A percentile compares a stretch with the other conserved stretches of the same genome.
phyloP scores from a whole-genome alignment of 345 rosid genomes.

The Hypericum androsaemum region DNA sequence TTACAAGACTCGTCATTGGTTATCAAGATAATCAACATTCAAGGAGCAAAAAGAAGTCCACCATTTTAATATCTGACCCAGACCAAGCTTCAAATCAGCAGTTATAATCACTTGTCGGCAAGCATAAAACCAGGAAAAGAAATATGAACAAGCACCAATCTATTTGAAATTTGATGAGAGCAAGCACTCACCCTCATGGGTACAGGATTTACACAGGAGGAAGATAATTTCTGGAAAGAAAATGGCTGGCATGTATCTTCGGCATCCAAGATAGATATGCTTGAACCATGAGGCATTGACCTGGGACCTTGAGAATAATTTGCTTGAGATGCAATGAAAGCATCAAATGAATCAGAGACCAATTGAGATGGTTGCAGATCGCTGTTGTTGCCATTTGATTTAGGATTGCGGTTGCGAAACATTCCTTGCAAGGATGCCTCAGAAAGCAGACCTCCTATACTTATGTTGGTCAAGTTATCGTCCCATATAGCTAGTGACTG shows the following conservation, averaged over 20 bases:
- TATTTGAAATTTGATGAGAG: too few relatives aligned
- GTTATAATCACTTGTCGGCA: too few relatives aligned
- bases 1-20: too few relatives aligned
- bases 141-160: too few relatives aligned
- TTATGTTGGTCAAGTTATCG: slow-evolving; percentile 52
- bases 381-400: slow-evolving; percentile 26
- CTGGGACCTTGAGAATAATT: slow-evolving; percentile 30
- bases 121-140: too few relatives aligned
- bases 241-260: slow-evolving; percentile 92
- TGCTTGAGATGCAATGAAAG: slow-evolving; percentile 42
- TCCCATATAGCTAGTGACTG: slow-evolving; percentile 47
- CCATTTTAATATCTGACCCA: too few relatives aligned
- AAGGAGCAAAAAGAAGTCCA: too few relatives aligned
- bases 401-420: slow-evolving; percentile 17
- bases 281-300: slow-evolving; percentile 23
- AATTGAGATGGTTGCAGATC: slow-evolving; percentile 39
- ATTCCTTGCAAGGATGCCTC: slow-evolving; percentile 66
- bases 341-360: slow-evolving; percentile 65
- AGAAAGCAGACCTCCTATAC: slow-evolving; percentile 75
- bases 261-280: slow-evolving; percentile 74
- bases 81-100: too few relatives aligned
- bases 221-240: slow-evolving; percentile 41
- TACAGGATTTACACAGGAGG: slow-evolving; percentile 22
- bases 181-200: slow-evolving; percentile 21
- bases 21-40: too few relatives aligned